These are phyloP conservation scores for Leishmania amazonensis DNA, from an alignment of 208 protist species.

Conservation along the genomic window DNA sequence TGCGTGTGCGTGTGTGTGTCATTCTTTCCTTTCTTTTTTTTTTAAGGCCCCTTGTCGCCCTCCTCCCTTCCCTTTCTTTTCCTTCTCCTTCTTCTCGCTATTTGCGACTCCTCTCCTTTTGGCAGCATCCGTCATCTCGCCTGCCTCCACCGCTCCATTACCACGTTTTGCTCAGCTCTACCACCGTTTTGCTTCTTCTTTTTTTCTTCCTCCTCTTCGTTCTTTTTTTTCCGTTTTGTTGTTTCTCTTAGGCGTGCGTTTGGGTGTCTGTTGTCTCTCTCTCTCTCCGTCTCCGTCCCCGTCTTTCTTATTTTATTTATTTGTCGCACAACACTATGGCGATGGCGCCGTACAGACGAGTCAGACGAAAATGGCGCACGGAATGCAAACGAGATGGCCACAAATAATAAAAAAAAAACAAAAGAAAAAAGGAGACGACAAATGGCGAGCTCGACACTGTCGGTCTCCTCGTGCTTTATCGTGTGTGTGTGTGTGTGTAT, in stretches of 20 bases:
- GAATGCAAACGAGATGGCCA: too few relatives aligned
- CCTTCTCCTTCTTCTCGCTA: background rate
- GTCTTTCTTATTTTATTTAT: too few relatives aligned
- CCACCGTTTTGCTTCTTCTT: conserved; percentile 3
- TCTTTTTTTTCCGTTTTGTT: background rate
- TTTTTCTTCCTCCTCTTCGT: conserved; percentile 8
- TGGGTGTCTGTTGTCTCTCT: conserved; percentile 3
- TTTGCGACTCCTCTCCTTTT: background rate
- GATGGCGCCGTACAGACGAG: too few relatives aligned
- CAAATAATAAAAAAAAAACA: too few relatives aligned
- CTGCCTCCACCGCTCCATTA: background rate
- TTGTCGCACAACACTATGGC: background rate
- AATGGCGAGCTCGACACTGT: background rate
- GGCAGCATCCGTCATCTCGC: background rate
- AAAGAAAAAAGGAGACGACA: background rate
- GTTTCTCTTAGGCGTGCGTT: background rate
- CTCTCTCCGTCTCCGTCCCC: too few relatives aligned
- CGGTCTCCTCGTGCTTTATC: background rate
- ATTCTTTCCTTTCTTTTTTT: background rate
- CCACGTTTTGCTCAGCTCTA: background rate
- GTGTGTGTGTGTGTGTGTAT: background rate
- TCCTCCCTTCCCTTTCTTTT: background rate
- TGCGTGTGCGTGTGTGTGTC: background rate
- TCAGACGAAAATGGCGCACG: background rate
- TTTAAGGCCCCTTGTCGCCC: background rate